phyloP scores from a whole-genome alignment of 805 yeast species.

The Candida piceae region DNA sequence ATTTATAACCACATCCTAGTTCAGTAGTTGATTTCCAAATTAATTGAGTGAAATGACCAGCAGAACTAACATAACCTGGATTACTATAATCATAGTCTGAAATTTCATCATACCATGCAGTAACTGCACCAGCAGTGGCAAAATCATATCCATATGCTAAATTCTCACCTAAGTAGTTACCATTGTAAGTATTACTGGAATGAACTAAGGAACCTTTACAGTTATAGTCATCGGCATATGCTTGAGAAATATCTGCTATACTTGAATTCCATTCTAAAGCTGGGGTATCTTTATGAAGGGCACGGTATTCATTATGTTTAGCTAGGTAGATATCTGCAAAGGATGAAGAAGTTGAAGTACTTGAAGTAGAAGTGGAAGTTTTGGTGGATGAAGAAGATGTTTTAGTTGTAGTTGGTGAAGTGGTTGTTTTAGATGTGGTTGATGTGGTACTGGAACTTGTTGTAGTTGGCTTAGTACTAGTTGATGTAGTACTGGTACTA shows the following conservation, averaged over 20 bases:
- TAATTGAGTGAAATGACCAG: conserved; percentile 82
- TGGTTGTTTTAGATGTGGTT: conserved; percentile 19
- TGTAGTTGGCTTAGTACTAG: conserved; percentile 11
- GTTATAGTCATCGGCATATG: conserved; percentile 48
- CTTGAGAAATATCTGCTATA: conserved; percentile 50
- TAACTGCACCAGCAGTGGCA: conserved; percentile 47
- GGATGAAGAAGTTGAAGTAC: conserved; percentile 17
- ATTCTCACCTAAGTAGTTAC: conserved; percentile 65
- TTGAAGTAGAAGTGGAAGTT: conserved; percentile 21
- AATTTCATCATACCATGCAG: conserved; percentile 75
- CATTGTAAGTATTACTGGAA: conserved; percentile 46
- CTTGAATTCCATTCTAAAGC: conserved; percentile 51
- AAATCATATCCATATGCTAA: conserved; percentile 66
- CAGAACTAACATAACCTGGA: conserved; percentile 41
- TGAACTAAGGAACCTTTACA: conserved; percentile 58
- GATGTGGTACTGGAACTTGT: conserved; percentile 20
- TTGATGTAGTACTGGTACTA: conserved; percentile 4
- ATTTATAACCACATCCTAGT: conserved; percentile 69
- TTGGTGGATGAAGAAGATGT: conserved; percentile 20
- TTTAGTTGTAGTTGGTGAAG: conserved; percentile 17
- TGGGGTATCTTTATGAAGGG: conserved; percentile 42
- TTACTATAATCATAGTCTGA: conserved; percentile 43
- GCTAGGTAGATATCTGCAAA: conserved; percentile 45
- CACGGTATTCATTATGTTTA: conserved; percentile 58
- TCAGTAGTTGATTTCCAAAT: conserved; percentile 62